Base-by-base conservation (phyloP, 495 filamentous ascomycete species). In the Ramalina peruviana region DNA sequence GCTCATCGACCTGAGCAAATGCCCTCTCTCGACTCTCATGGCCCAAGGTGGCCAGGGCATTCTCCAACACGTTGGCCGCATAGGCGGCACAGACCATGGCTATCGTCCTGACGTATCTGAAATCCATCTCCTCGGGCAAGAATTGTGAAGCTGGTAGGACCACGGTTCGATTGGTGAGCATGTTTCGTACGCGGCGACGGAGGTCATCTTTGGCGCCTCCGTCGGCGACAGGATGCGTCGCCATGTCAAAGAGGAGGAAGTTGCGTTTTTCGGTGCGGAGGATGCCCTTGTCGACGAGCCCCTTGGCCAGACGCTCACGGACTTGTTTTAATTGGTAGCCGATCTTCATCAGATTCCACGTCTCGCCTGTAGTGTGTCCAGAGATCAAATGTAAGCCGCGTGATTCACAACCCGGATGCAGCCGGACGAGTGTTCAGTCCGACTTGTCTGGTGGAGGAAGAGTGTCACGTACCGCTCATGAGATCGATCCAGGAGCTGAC, bases 261-360 rank as follows among this genome's bases (percentile, higher is more conserved):
- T 98, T 98, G 64, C 87, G 86, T 72, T 98, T 98, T 67, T 98
- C 92, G 50, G 92, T 98, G 58, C 92, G 85, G 43, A 98, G 79
- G 64, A 98, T 95, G 48, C 92, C 92, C 69, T 98, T 98, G 67
- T 98, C 92, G 26, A 98, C 92, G 25, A 98, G 79, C n/a, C 92
- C 92, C 66, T 98, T 98, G 56, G 86, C 87, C 43, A 97, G 77
- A 45, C 92, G 86, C 72, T 98, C 92, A 60, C 92, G 89, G 46
- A 98, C 92, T 73, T 98, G 92, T 67, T 98, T 98, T 53, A 98
- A 76, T 73, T 97, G 92, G 69, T 98, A 98, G 62, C 92, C 92
- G 58, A 98, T 98, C 70, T 98, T 98, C 92, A 98, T 96, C 48
- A 98, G 71, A 59, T 98, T 98, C 92, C 92, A 98, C 51, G 92